Evolutionary conservation across 1,284 basidiomycete genomes (phyloP).

Genomic region (Boletus chippewaensis): DNA sequence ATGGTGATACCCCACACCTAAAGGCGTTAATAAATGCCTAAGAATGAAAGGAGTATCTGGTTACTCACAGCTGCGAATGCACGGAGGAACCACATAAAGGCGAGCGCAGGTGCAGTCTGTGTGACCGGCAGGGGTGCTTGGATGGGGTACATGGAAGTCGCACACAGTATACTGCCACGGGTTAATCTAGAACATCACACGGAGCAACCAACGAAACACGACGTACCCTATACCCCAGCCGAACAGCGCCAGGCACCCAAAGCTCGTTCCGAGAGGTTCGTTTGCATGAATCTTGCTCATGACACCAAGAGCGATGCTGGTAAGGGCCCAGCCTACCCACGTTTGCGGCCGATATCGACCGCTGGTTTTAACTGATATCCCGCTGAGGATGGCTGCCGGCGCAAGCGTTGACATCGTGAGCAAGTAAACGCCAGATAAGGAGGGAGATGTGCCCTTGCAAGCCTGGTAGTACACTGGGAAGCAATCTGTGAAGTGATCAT

Average conservation of each 20-base stretch:
- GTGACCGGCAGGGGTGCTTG: conserved; percentile 33
- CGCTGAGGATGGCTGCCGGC: not conserved
- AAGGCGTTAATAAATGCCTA: too few species aligned
- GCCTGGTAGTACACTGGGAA: conserved; percentile 15
- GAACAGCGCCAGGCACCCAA: not conserved
- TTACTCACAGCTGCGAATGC: conserved; percentile 20
- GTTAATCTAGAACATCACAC: not conserved
- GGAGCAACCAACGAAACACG: not conserved
- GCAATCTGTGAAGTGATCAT: conserved; percentile 2
- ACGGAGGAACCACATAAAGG: conserved; percentile 31
- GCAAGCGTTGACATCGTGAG: conserved; percentile 2
- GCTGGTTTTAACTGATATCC: conserved; percentile 5
- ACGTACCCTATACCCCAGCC: conserved; percentile 10
- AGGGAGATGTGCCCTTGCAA: conserved; percentile 11
- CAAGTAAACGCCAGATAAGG: conserved; percentile 7
- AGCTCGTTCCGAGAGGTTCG: not conserved
- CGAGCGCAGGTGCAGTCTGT: conserved; percentile 31
- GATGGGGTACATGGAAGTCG: conserved; percentile 20
- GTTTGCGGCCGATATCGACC: conserved; percentile 10
- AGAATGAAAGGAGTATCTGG: too few species aligned
- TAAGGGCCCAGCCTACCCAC: conserved; percentile 7
- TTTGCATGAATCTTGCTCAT: conserved; percentile 3
- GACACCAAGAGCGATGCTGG: not conserved
- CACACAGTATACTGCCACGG: not conserved
- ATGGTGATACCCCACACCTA: conserved; percentile 1